phyloP scores from a whole-genome alignment of 768 basidiomycete species.

The Suillus alpinus region DNA sequence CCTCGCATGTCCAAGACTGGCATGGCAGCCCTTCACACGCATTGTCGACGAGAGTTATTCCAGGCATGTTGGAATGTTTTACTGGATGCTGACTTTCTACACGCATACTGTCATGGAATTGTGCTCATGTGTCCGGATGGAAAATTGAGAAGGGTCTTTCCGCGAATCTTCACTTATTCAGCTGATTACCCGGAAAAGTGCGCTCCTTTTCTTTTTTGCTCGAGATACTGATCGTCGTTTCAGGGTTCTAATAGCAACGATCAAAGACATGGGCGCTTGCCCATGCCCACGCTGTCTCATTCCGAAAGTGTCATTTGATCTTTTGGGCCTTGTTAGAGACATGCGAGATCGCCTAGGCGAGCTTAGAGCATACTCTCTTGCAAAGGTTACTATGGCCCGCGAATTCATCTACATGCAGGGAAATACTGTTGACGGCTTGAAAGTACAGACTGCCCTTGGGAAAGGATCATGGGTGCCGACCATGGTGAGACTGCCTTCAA shows the following conservation, averaged over 20 bases:
- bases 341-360: too few species aligned
- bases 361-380: too few species aligned
- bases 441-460: too few species aligned
- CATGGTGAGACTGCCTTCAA: too few species aligned
- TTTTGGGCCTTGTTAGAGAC: too few species aligned
- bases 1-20: not conserved
- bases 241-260: not conserved
- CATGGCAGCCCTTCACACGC: conserved; percentile 5
- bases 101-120: conserved; percentile 21
- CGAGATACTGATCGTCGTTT: not conserved
- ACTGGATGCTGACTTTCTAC: conserved; percentile 21
- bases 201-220: not conserved
- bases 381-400: too few species aligned
- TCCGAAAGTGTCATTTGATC: not conserved
- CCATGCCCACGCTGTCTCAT: not conserved
- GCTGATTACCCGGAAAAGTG: not conserved
- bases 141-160: not conserved
- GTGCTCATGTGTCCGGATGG: conserved; percentile 23
- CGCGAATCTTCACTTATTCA: not conserved
- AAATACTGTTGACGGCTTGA: too few species aligned
- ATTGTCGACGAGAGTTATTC: conserved; percentile 20
- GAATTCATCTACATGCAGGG: too few species aligned
- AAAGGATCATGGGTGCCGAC: too few species aligned
- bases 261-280: not conserved
- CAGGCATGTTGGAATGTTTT: conserved; percentile 21